Evolutionary conservation across 2,329 filamentous ascomycete species (phyloP), one percentile per base, ranked within the genome.

Genomic region (Aspergillus alliaceus): DNA sequence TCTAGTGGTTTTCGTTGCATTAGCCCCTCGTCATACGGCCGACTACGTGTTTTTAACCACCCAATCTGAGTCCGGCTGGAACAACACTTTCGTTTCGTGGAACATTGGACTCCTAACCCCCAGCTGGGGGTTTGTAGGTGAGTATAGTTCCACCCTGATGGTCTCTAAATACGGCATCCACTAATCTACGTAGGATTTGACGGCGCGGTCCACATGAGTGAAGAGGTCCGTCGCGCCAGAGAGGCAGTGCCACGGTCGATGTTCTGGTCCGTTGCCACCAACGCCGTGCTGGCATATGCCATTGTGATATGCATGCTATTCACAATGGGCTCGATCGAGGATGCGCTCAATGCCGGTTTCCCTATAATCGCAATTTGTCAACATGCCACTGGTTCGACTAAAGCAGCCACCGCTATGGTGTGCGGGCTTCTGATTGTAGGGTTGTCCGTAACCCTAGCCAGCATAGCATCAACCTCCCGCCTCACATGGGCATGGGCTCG

Each of bases 401-500:
- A 58, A 32, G 76, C 74, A 2, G 73, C 79, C 0, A 80, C 74
- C 2, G 70, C 72, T 12, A 72, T 81, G 65, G 48, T 52, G 3
- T 56, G 48, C 4, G 48, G 39, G 1, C 66, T 77, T 6, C 66
- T 69, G 0, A 66, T 76, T 0, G 64, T 81, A 14, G 67, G 75
- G 0, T 59, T 78, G 0, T 63, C 79, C 34, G 67, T 73, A 15
- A 71, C 75, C 50, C 69, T 77, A 37, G 72, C 75, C 0, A 74
- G 74, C 34, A 74, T 79, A 50, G 79, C 80, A 1, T 81, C 79
- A 0, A 77, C 77, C 0, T 79, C 79, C 0, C 76, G 80, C 3
- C 64, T 82, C 1, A 77, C 78, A 0, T 82, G 80, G 80, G 77
- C 77, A 0, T 82, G 80, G 70, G 76, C 80, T 12, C 66, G 76